Base-by-base conservation (phyloP, 163 green algal genomes). In the Scenedesmus sp. region DNA sequence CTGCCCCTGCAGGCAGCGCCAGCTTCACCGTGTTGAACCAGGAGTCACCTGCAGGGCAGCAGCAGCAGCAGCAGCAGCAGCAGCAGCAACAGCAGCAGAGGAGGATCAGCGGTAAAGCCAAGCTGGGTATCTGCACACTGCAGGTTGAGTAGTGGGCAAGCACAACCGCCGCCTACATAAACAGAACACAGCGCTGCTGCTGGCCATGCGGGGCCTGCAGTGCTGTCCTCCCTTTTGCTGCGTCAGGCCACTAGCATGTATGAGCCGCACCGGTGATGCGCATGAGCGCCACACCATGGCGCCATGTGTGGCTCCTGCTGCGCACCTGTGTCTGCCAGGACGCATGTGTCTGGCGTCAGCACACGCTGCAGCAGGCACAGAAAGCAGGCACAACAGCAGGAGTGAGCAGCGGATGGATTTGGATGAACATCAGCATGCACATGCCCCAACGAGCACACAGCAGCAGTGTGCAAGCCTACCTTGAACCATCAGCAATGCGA, bases 1-100 rank as follows among this genome's bases (percentile, higher is more conserved):
- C 91, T 87, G 92, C 95, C 30, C 96, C 96, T 1, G 91, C 65
- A 3, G 97, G 97, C 73, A 98, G 95, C 46, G 86, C 86, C 44
- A 98, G 93, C 92, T 97, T 97, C 86, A 97, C 94, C 18, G 92
- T 94, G 90, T 97, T 97, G 95, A 98, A 97, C 93, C 95, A 97
- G 65, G 88, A 94, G 91, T 97, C 95, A 30, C 94, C 94, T 90
- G 85, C 42, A 81, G 81, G 26, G 33, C 76, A 53, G 43, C 24
- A 44, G 40, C 76, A 83, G 43, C 42, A 53, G 12, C 15, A n/a
- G 24, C 40, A 53, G 26, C 20, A 53, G 78, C 40, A n/a, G 33
- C 12, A 43, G 35, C 10, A 80, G 30, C 61, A 89, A 56, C 46
- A 68, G 56, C 68, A 78, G 65, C 22, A 20, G 26, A 3, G 26